phyloP scores from a whole-genome alignment of 2,329 filamentous ascomycete species.

The Apiospora kogelbergensis region DNA sequence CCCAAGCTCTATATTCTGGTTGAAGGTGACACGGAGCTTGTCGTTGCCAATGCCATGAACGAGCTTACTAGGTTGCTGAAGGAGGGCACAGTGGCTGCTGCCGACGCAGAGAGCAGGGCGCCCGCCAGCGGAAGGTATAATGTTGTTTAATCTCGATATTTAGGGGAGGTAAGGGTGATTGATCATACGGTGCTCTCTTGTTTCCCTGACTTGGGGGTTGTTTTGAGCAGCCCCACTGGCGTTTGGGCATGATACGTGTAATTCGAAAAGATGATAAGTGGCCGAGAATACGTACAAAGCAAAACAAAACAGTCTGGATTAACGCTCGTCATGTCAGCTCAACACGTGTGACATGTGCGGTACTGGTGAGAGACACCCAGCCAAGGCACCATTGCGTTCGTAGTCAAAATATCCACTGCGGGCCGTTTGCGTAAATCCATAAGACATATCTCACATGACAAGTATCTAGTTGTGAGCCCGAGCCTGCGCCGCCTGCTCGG shows the following conservation, averaged over 20 bases:
- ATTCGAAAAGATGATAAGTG: not conserved
- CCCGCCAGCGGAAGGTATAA: constrained; percentile 82
- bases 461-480: constrained; percentile 57
- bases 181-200: not conserved
- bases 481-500: constrained; percentile 60
- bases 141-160: constrained; percentile 59
- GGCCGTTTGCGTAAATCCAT: not conserved
- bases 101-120: constrained; percentile 79
- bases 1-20: constrained; percentile 98
- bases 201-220: constrained; percentile 1
- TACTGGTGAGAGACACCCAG: not conserved
- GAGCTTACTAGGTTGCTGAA: constrained; percentile 85
- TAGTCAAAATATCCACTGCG: not conserved
- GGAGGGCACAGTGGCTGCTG: constrained; percentile 87
- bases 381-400: not conserved
- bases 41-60: constrained; percentile 85
- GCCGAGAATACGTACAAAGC: not conserved
- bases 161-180: not conserved
- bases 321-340: not conserved
- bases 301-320: not conserved
- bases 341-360: not conserved
- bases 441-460: not conserved
- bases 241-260: not conserved
- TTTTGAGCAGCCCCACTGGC: not conserved
- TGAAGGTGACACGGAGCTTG: constrained; percentile 92